Evolutionary conservation across 169 alveolate species (phyloP).

Genomic region (Cryptosporidium felis): DNA sequence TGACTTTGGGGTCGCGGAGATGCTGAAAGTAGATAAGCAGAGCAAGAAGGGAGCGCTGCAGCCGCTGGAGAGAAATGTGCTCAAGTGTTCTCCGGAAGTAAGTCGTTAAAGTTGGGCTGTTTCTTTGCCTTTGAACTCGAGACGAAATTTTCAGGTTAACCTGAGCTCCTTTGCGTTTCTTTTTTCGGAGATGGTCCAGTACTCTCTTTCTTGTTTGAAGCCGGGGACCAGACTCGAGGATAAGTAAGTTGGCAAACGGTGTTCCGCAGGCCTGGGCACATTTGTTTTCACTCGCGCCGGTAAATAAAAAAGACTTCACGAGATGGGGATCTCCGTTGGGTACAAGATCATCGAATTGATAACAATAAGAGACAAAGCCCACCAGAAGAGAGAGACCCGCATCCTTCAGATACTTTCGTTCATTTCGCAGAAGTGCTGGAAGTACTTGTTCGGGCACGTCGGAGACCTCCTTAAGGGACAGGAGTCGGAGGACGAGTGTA

Average conservation of each 20-base stretch:
- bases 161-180: constrained; percentile 79
- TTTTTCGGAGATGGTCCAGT: constrained; percentile 82
- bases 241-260: constrained; percentile 66
- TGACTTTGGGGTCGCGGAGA: too few species aligned
- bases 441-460: constrained; percentile 79
- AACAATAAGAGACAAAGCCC: constrained; percentile 75
- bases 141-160: constrained; percentile 75
- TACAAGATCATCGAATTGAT: constrained; percentile 77
- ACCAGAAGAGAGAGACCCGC: constrained; percentile 77
- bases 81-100: constrained; percentile 59
- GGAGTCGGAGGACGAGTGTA: constrained; percentile 80
- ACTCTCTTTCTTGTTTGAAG: constrained; percentile 77
- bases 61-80: constrained; percentile 63
- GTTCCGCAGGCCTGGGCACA: too few species aligned
- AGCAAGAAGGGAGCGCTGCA: constrained; percentile 41
- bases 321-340: constrained; percentile 82
- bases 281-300: too few species aligned
- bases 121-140: too few species aligned
- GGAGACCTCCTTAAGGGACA: constrained; percentile 83
- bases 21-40: constrained; percentile 45
- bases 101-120: neutral
- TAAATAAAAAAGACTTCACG: constrained; percentile 82
- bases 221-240: constrained; percentile 81
- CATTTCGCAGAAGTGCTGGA: constrained; percentile 80
- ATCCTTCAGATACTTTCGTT: constrained; percentile 78